These are phyloP conservation scores for Pseudogymnoascus sp. DNA, from an alignment of 2,329 filamentous ascomycete genomes.

Conservation along the genomic window DNA sequence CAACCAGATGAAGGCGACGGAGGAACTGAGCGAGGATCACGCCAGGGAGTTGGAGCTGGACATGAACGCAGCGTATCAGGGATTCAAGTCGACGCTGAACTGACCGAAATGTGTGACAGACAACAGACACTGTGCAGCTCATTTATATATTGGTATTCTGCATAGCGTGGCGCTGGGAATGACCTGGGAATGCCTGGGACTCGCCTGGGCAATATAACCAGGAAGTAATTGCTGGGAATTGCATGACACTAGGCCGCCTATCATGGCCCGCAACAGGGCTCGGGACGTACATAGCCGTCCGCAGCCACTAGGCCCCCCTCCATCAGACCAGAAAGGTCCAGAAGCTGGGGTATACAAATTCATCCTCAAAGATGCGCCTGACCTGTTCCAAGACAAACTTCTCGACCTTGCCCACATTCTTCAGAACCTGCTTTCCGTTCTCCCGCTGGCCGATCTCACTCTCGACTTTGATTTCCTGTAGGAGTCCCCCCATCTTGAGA, in stretches of 20 bases:
- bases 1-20: conserved; percentile 95
- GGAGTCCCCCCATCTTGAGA: conserved; percentile 61
- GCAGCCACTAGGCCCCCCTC: not conserved
- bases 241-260: conserved; percentile 1
- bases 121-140: not conserved
- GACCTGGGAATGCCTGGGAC: not conserved
- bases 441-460: conserved; percentile 95
- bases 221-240: not conserved
- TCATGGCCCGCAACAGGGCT: conserved; percentile 5
- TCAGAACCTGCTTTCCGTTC: conserved; percentile 86
- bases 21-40: conserved; percentile 82
- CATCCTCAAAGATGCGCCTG: conserved; percentile 93
- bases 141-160: conserved; percentile 5
- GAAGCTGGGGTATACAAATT: conserved; percentile 96
- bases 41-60: conserved; percentile 85
- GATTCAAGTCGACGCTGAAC: conserved; percentile 60
- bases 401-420: conserved; percentile 98
- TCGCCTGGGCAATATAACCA: not conserved
- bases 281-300: not conserved
- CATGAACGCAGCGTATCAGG: conserved; percentile 89
- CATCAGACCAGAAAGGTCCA: conserved; percentile 80
- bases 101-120: conserved; percentile 16
- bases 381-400: conserved; percentile 96
- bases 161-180: not conserved
- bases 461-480: conserved; percentile 92